A percentile compares a stretch with the other conserved stretches of the same genome.
Evolutionary conservation across 768 basidiomycete species (phyloP).

Genomic region (Pleurotus salmoneostramineus): DNA sequence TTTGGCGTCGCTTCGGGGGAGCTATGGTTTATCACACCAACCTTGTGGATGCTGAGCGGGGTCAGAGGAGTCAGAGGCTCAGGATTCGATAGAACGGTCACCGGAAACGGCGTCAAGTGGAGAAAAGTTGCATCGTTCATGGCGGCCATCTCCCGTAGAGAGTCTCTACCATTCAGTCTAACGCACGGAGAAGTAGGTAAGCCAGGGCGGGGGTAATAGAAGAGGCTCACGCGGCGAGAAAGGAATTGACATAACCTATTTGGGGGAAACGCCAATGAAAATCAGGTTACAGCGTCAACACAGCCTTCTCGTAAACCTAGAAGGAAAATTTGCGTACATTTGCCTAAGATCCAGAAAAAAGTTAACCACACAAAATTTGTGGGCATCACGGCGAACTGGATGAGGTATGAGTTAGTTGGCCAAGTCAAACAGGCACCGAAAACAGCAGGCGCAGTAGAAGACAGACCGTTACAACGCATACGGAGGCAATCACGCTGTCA

Average conservation of each 20-base stretch:
- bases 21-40: background rate
- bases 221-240: slow-evolving; percentile 44
- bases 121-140: slow-evolving; percentile 29
- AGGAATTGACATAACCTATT: slow-evolving; percentile 47
- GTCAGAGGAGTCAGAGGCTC: slow-evolving; percentile 6
- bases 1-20: background rate
- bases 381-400: slow-evolving; percentile 41
- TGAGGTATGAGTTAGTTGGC: background rate
- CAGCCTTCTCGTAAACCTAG: too few relatives aligned
- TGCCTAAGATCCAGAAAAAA: slow-evolving; percentile 49
- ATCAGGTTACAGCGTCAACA: too few relatives aligned
- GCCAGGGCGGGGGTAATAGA: background rate
- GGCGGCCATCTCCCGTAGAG: slow-evolving; percentile 35
- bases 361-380: slow-evolving; percentile 43
- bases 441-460: background rate
- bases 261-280: too few relatives aligned
- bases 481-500: slow-evolving; percentile 34
- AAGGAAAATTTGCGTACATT: slow-evolving; percentile 29
- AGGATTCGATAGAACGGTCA: slow-evolving; percentile 14
- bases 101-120: slow-evolving; percentile 27
- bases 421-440: too few relatives aligned
- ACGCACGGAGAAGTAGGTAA: background rate
- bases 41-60: background rate
- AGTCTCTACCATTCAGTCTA: slow-evolving; percentile 45
- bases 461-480: slow-evolving; percentile 36